phyloP scores from a whole-genome alignment of 2,329 filamentous ascomycete species.

The Clonostachys solani region DNA sequence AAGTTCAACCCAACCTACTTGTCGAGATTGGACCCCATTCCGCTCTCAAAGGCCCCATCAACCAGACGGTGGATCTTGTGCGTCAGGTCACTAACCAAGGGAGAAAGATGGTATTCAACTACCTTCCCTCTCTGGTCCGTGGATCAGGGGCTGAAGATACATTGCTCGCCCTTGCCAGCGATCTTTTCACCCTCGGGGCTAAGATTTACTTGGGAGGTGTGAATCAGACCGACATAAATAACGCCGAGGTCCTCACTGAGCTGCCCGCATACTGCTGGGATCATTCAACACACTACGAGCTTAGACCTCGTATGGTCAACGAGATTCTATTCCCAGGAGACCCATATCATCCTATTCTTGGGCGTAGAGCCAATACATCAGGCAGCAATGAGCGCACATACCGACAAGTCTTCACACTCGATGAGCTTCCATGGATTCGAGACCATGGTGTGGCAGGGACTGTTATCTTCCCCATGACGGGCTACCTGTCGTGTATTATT shows the following conservation, averaged over 20 bases:
- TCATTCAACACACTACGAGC: conserved; percentile 29
- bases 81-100: conserved; percentile 13
- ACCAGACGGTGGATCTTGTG: conserved; percentile 19
- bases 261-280: conserved; percentile 29
- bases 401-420: conserved; percentile 26
- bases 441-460: conserved; percentile 30
- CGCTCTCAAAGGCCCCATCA: conserved; percentile 29
- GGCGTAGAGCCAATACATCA: background rate
- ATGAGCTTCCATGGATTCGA: conserved; percentile 35
- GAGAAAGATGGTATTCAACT: conserved; percentile 9
- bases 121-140: conserved; percentile 7
- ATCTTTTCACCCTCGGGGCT: conserved; percentile 33
- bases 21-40: conserved; percentile 26
- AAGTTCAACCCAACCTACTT: conserved; percentile 11
- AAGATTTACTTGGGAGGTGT: conserved; percentile 33
- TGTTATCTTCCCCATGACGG: conserved; percentile 19
- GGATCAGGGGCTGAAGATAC: conserved; percentile 2
- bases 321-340: conserved; percentile 22
- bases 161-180: conserved; percentile 23
- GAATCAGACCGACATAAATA: conserved; percentile 18
- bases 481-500: conserved; percentile 4
- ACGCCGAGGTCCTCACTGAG: conserved; percentile 23
- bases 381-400: conserved; percentile 17
- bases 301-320: background rate
- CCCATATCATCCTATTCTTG: conserved; percentile 22